These are phyloP conservation scores for Trypanosoma cruzi DNA, from an alignment of 208 protist genomes.

Conservation along the genomic window DNA sequence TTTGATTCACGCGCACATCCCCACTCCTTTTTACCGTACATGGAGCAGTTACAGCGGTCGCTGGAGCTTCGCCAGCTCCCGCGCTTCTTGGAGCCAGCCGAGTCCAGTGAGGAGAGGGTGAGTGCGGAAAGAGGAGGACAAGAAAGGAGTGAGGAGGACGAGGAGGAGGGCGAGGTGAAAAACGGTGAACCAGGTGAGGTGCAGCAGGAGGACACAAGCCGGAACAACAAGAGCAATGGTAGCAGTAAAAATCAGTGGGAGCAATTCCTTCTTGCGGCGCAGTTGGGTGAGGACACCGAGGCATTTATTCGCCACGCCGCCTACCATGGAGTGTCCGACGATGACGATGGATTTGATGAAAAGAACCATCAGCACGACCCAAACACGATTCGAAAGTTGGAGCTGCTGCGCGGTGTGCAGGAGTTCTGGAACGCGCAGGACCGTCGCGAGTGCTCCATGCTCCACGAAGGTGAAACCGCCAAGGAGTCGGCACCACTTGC, in stretches of 20 bases:
- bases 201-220: neutral
- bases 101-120: neutral
- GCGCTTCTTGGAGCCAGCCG: conserved; percentile 17
- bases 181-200: neutral
- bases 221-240: neutral
- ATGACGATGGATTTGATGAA: conserved; percentile 40
- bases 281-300: conserved; percentile 38
- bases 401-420: conserved; percentile 71
- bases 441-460: conserved; percentile 57
- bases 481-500: conserved; percentile 34
- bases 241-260: conserved; percentile 5
- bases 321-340: conserved; percentile 27
- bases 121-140: neutral
- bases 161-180: neutral
- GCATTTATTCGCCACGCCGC: conserved; percentile 33
- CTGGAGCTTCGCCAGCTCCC: conserved; percentile 17
- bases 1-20: conserved; percentile 33
- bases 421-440: conserved; percentile 89
- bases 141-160: neutral
- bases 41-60: conserved; percentile 16
- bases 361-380: conserved; percentile 72
- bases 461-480: conserved; percentile 39
- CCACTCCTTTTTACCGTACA: conserved; percentile 1
- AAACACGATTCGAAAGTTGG: conserved; percentile 82
- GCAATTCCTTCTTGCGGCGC: conserved; percentile 30